Evolutionary conservation across 1,139 yeast genomes (phyloP).

Genomic region (Suhomyces panamericanus): DNA sequence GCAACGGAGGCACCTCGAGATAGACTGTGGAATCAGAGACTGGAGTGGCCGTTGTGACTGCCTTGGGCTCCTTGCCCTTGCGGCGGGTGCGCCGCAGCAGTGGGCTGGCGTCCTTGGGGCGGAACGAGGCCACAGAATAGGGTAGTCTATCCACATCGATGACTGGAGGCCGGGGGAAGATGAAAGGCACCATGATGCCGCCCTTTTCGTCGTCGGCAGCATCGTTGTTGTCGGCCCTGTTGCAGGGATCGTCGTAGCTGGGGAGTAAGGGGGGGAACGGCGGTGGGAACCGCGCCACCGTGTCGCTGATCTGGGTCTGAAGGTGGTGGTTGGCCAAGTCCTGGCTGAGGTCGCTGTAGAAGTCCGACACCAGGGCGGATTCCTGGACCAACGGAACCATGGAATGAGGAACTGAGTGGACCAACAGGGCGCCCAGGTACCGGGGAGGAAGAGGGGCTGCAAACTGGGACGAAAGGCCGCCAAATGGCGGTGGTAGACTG

Average conservation of each 20-base stretch:
- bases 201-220: conserved; percentile 18
- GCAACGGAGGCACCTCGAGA: conserved; percentile 42
- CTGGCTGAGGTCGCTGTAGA: conserved; percentile 37
- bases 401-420: conserved; percentile 40
- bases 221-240: conserved; percentile 10
- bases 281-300: conserved; percentile 40
- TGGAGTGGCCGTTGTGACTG: not conserved
- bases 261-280: conserved; percentile 38
- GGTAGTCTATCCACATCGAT: conserved; percentile 29
- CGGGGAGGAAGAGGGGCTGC: conserved; percentile 4
- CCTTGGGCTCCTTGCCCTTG: conserved; percentile 9
- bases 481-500: not conserved
- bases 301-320: conserved; percentile 27
- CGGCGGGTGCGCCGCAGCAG: conserved; percentile 13
- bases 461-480: not conserved
- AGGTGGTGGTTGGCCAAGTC: conserved; percentile 20
- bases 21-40: conserved; percentile 10
- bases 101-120: conserved; percentile 8
- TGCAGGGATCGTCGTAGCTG: conserved; percentile 11
- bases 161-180: conserved; percentile 47
- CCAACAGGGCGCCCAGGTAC: not conserved
- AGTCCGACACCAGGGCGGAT: conserved; percentile 34
- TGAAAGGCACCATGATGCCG: conserved; percentile 49
- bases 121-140: conserved; percentile 20
- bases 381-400: conserved; percentile 39